A percentile compares a stretch with the other conserved stretches of the same genome.
phyloP scores from a whole-genome alignment of 2,329 filamentous ascomycete species.

The Sporothrix brasiliensis region DNA sequence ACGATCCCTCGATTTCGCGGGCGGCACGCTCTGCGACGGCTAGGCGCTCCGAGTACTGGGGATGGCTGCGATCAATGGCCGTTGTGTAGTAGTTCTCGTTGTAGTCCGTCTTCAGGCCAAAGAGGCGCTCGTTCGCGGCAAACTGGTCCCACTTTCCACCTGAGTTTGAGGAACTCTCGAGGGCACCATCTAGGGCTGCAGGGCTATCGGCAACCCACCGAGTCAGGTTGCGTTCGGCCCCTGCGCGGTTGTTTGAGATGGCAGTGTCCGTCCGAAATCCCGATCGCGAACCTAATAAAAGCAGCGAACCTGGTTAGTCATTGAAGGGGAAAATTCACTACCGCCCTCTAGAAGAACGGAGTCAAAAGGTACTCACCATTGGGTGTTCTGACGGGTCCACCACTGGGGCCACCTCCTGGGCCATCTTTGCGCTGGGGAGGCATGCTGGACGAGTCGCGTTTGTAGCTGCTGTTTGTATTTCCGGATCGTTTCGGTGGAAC shows the following conservation, averaged over 20 bases:
- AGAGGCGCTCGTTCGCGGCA: slow-evolving; percentile 81
- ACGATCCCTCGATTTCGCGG: slow-evolving; percentile 81
- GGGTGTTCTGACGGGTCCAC: slow-evolving; percentile 41
- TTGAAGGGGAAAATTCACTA: not conserved
- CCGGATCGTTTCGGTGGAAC: slow-evolving; percentile 44
- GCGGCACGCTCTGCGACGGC: slow-evolving; percentile 82
- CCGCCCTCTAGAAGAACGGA: not conserved
- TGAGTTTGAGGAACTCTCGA: slow-evolving; percentile 62
- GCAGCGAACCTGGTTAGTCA: not conserved
- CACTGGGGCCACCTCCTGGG: slow-evolving; percentile 37
- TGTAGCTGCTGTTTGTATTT: slow-evolving; percentile 41
- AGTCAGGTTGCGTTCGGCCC: slow-evolving; percentile 75
- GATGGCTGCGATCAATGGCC: slow-evolving; percentile 79
- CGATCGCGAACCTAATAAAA: slow-evolving; percentile 60
- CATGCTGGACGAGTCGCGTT: slow-evolving; percentile 42
- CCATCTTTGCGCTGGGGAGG: slow-evolving; percentile 44
- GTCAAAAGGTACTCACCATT: slow-evolving; percentile 45
- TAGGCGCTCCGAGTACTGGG: slow-evolving; percentile 75
- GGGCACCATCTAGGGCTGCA: slow-evolving; percentile 67
- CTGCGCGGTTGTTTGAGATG: slow-evolving; percentile 73
- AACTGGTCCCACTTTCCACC: slow-evolving; percentile 85
- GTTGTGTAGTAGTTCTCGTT: slow-evolving; percentile 96
- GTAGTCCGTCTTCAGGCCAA: slow-evolving; percentile 87
- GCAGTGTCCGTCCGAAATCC: slow-evolving; percentile 85
- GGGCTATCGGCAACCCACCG: slow-evolving; percentile 74